phyloP scores from a whole-genome alignment of 345 rosid species.

The Eucalyptus regnans region DNA sequence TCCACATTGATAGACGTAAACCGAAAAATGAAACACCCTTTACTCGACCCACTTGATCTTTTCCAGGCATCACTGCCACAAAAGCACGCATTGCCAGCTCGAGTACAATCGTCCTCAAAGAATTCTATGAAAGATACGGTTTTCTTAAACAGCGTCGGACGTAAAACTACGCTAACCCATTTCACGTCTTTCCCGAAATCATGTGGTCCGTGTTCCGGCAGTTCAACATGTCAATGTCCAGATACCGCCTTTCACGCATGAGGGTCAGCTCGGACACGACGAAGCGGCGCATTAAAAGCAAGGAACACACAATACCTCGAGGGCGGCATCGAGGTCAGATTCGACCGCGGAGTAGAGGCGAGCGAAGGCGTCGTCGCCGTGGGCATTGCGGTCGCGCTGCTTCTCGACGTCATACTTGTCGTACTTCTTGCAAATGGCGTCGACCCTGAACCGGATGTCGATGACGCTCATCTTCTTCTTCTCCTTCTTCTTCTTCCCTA shows the following conservation, averaged over 20 bases:
- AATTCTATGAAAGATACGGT: background rate
- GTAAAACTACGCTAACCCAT: background rate
- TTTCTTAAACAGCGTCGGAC: background rate
- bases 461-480: constrained; percentile 41
- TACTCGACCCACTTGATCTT: background rate
- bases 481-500: background rate
- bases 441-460: constrained; percentile 57
- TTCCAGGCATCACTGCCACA: background rate
- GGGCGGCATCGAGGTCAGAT: constrained; percentile 38
- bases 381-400: constrained; percentile 42
- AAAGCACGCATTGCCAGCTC: background rate
- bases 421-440: constrained; percentile 72
- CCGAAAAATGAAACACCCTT: background rate
- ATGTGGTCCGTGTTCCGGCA: background rate
- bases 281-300: background rate
- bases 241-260: background rate
- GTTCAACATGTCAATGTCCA: background rate
- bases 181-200: background rate
- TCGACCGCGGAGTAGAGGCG: constrained; percentile 40
- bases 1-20: background rate
- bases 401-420: constrained; percentile 67
- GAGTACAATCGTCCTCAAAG: background rate
- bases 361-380: constrained; percentile 68
- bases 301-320: constrained; percentile 14
- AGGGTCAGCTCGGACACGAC: background rate